Evolutionary conservation across 129 eudicot genomes (phyloP), one percentile per base, ranked within the genome.

Genomic region (Escallonia herrerae): DNA sequence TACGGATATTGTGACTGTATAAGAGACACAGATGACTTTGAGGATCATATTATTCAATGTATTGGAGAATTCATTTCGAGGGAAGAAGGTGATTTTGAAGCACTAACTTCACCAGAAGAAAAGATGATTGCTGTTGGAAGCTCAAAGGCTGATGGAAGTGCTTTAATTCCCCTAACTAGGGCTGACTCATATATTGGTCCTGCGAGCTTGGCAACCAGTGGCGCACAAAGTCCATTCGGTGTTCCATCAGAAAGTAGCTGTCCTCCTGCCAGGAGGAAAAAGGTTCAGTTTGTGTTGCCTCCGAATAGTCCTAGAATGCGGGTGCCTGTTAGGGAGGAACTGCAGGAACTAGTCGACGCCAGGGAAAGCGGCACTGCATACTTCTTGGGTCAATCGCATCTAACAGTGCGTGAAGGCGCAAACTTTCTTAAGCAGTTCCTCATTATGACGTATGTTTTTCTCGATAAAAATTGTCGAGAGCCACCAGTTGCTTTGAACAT

Each of bases 311-410:
- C 84, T 2, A 67, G 64, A 38, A 68, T 82, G 87, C 53, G 58
- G 7, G 5, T 62, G 6, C 63, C 68, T 6, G 84, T 79, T 3
- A 63, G 95, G 62, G 75, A 69, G 69, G 95, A 89, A 62, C 81
- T 89, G 5, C 82, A 83, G 44, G 90, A 85, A 57, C 69, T 89
- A 7, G 84, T 86, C 15, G 86, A 83, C 44, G 95, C 88, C 0
- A 73, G 90, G 69, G 87, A 89, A 58, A 89, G 95, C 10, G 96
- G 96, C 59, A 89, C 87, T 3, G 90, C 96, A 0, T 89, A 85
- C 74, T 78, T 89, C 76, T 69, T 89, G 56, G 96, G 96, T 8
- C 85, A 84, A 58, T 86, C 96, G 2, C 96, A 89, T 66, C 62
- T 85, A 72, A 50, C 75, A 43, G 78, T 77, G 7, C 77, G 79